Evolutionary conservation across 441 rosid species (phyloP), one percentile per base, ranked within the genome.

Genomic region (Gossypium gossypioides): DNA sequence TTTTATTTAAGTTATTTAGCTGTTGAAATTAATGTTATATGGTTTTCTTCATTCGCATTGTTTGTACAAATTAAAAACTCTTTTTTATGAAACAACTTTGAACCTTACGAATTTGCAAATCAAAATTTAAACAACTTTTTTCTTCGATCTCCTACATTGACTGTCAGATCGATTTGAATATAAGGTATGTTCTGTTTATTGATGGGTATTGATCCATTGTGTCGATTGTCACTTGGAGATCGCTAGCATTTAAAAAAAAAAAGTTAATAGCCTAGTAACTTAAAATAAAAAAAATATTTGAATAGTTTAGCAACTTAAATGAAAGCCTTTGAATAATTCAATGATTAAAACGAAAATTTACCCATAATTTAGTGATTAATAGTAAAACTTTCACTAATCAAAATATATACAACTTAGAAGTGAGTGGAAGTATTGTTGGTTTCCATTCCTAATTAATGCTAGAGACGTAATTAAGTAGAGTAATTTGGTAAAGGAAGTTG

Each of bases 301-400:
- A 40, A 40, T 40, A 40, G 1, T 40, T 40, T 40, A 40, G 0
- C 2, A 40, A 40, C 1, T 40, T 40, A 40, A 40, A 40, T 40
- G 0, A 40, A 8, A 40, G 2, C 0, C 0, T 9, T 9, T 40
- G 0, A 2, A 40, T 40, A 40, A 40, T 9, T 40, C 0, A 9
- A 40, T 40, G 3, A 40, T 40, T 0, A 5, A 8, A 40, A 40
- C 0, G 0, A 40, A 37, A 40, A 40, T 40, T 37, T 7, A 7
- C 0, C 2, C 12, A 37, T 37, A 34, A 34, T 34, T 34, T 37
- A 37, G 0, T 7, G 0, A 37, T 7, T 37, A 37, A 7, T 37
- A 1, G 0, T 8, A 34, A 1, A 34, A 37, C 3, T 7, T 8
- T 7, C 0, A 0, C 3, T 8, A 1, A 37, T 37, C 2, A 37